Evolutionary conservation across 2,329 filamentous ascomycete species (phyloP), one percentile per base, ranked within the genome.

Genomic region (Diaporthe sp.): DNA sequence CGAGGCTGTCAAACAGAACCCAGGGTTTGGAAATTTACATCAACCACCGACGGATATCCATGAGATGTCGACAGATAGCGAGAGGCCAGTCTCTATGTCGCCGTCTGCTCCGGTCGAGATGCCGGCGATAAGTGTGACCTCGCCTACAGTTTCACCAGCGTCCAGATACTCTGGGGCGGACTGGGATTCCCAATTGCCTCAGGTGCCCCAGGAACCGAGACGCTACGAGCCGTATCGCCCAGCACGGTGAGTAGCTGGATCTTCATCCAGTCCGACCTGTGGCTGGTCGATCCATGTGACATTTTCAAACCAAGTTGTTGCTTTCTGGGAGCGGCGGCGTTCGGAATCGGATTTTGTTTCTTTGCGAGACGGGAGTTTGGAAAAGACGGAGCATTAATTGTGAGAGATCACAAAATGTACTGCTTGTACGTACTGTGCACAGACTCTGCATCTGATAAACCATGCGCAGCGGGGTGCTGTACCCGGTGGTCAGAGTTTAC

Each of bases 81-180:
- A 67, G 22, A 31, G 67, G 17, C 67, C 62, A 17, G 8, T 61
- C 22, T 49, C 67, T 28, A 17, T 53, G 37, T 53, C 53, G 19
- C 72, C 28, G 9, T 75, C 76, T 22, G 77, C 73, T 44, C 78
- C 79, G 1, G 79, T 77, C 15, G 82, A 83, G 77, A 80, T 83
- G 79, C 80, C 80, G 0, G 78, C 78, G 12, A 76, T 77, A 17
- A 77, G 79, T 1, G 70, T 79, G 5, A 75, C 49, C 44, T 68
- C 73, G 25, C 73, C 72, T 31, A 61, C 62, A 3, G 58, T 51
- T 17, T 72, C 75, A 39, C 72, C 72, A 22, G 8, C 58, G 13
- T 72, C 67, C 34, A 44, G 72, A 53, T 76, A 72, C 37, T 72
- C 67, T 9, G 68, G 60, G 19, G 44, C 49, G 12, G 62, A 72